Evolutionary conservation across 176 grass and related monocot genomes (phyloP).

Genomic region (Puya raimondii): DNA sequence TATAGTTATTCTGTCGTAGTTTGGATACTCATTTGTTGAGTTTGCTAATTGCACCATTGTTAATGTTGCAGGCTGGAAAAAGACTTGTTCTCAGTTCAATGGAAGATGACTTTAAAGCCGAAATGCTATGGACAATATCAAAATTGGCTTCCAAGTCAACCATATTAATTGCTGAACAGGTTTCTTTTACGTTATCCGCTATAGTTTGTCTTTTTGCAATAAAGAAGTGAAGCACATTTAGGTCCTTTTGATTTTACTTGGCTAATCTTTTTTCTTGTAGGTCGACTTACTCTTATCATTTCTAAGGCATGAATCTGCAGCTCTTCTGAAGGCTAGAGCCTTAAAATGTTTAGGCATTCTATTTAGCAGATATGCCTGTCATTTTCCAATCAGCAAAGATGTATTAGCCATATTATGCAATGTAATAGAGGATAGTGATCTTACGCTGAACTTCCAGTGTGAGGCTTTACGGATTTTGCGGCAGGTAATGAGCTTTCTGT

Average conservation of each 20-base stretch:
- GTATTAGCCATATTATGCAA: constrained; percentile 34
- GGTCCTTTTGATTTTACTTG: not conserved
- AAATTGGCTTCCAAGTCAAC: constrained; percentile 53
- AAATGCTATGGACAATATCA: constrained; percentile 56
- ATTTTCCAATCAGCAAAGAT: constrained; percentile 31
- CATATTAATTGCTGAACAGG: constrained; percentile 52
- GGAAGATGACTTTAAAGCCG: constrained; percentile 52
- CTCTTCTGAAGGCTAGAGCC: constrained; percentile 32
- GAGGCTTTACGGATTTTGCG: constrained; percentile 45
- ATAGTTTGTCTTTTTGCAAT: not conserved
- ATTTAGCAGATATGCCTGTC: constrained; percentile 26
- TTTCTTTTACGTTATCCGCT: constrained; percentile 7
- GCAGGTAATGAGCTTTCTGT: constrained; percentile 33
- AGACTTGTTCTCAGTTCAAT: constrained; percentile 33
- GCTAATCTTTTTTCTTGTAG: constrained; percentile 34
- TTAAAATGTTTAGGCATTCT: constrained; percentile 63
- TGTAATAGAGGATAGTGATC: constrained; percentile 29
- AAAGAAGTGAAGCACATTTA: not conserved
- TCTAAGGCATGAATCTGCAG: constrained; percentile 42
- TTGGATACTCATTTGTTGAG: too few species aligned
- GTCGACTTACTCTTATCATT: constrained; percentile 52
- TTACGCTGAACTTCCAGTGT: constrained; percentile 40
- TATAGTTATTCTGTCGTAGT: too few species aligned
- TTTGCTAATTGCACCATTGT: not conserved
- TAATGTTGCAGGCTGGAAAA: constrained; percentile 48